Percentiles rank a stretch among this genome's conserved stretches.
Conservation (phyloP, 495 filamentous ascomycete species). For the Peziza echinospora region DNA sequence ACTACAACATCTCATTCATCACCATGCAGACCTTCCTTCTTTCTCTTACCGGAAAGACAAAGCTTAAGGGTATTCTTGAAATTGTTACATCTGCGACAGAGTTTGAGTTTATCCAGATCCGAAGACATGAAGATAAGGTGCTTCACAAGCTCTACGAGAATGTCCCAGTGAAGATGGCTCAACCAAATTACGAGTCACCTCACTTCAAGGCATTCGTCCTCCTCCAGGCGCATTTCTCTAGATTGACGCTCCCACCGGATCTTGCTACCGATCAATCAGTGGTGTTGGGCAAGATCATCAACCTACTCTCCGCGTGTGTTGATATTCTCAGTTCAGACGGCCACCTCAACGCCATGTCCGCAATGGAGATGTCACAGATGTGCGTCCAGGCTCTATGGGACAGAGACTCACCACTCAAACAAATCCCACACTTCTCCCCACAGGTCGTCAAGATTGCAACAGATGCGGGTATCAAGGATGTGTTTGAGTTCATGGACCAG, state of each 20-base stretch:
- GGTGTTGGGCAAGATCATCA: slow-evolving; percentile 65
- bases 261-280: slow-evolving; percentile 92
- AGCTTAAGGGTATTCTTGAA: slow-evolving; percentile 87
- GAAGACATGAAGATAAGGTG: slow-evolving; percentile 75
- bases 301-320: slow-evolving; percentile 73
- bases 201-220: slow-evolving; percentile 97
- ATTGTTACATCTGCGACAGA: slow-evolving; percentile 94
- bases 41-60: slow-evolving; percentile 70
- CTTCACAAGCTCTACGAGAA: slow-evolving; percentile 85
- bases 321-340: slow-evolving; percentile 93
- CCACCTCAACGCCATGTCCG: slow-evolving; percentile 87
- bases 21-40: slow-evolving; percentile 99
- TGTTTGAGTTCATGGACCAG: slow-evolving; percentile 95
- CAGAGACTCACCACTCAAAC: slow-evolving; percentile 85
- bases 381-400: slow-evolving; percentile 98
- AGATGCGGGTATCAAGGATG: slow-evolving; percentile 63
- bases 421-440: slow-evolving; percentile 84
- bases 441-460: slow-evolving; percentile 67
- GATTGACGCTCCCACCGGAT: slow-evolving; percentile 88
- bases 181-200: slow-evolving; percentile 69
- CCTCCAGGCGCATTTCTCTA: slow-evolving; percentile 89
- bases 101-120: slow-evolving; percentile 86
- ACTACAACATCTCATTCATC: slow-evolving; percentile 98
- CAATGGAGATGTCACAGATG: slow-evolving; percentile 99
- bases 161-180: slow-evolving; percentile 80